These are phyloP conservation scores for Penicillium turbatum DNA, from an alignment of 495 filamentous ascomycete genomes.

Conservation along the genomic window DNA sequence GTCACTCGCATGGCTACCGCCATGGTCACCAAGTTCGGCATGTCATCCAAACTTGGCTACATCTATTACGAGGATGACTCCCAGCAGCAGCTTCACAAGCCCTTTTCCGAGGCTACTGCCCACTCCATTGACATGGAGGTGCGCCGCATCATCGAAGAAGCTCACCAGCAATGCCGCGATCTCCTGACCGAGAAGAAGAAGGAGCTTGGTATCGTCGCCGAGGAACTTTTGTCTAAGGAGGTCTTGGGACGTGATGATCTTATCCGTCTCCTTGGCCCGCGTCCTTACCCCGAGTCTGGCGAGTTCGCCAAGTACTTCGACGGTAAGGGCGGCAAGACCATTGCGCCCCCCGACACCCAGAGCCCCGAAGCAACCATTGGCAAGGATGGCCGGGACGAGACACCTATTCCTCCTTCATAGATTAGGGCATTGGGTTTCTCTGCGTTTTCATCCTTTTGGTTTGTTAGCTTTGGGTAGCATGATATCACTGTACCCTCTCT, in stretches of 20 bases:
- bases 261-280: constrained; percentile 76
- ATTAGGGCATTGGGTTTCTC: constrained; percentile 16
- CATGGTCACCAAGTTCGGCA: constrained; percentile 98
- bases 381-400: constrained; percentile 44
- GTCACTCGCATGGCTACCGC: constrained; percentile 90
- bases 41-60: constrained; percentile 89
- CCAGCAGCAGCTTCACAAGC: constrained; percentile 78
- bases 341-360: constrained; percentile 54
- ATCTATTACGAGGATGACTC: constrained; percentile 84
- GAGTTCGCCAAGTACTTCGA: constrained; percentile 95
- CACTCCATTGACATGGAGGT: constrained; percentile 89
- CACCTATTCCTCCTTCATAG: constrained; percentile 40
- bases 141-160: constrained; percentile 80
- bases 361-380: constrained; percentile 28
- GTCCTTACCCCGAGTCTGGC: constrained; percentile 75
- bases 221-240: constrained; percentile 90
- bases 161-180: constrained; percentile 83
- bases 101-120: constrained; percentile 91
- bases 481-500: constrained; percentile 30
- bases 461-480: constrained; percentile 19
- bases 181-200: constrained; percentile 80
- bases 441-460: constrained; percentile 11
- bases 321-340: constrained; percentile 39
- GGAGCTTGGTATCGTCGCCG: constrained; percentile 83
- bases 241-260: constrained; percentile 86